A percentile compares a stretch with the other conserved stretches of the same genome.
phyloP scores from a whole-genome alignment of 2,329 filamentous ascomycete species.

The Calonectria honghensis region DNA sequence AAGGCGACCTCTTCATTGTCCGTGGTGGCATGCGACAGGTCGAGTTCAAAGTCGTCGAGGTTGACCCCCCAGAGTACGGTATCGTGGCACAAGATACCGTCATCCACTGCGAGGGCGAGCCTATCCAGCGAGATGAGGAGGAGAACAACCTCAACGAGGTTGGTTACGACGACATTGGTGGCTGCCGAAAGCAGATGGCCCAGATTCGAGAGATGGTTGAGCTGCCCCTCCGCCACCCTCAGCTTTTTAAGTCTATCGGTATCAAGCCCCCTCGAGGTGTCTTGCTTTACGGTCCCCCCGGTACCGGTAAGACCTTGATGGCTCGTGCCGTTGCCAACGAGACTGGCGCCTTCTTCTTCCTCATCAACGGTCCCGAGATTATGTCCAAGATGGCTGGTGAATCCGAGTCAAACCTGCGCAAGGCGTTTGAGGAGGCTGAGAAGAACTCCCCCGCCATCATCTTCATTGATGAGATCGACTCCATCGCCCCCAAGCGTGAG shows the following conservation, averaged over 20 bases:
- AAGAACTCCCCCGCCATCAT: slow-evolving; percentile 99
- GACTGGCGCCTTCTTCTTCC: slow-evolving; percentile 99
- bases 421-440: slow-evolving; percentile 99
- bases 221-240: slow-evolving; percentile 95
- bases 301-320: slow-evolving; percentile 99
- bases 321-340: slow-evolving; percentile 99
- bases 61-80: slow-evolving; percentile 98
- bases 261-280: slow-evolving; percentile 99
- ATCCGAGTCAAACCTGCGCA: slow-evolving; percentile 97
- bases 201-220: slow-evolving; percentile 99
- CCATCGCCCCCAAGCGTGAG: slow-evolving; percentile 99
- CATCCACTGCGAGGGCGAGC: slow-evolving; percentile 95
- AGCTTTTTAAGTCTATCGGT: slow-evolving; percentile 99
- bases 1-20: slow-evolving; percentile 98
- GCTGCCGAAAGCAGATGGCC: slow-evolving; percentile 99
- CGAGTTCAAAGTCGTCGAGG: slow-evolving; percentile 99
- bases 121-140: slow-evolving; percentile 97
- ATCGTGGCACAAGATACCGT: slow-evolving; percentile 99
- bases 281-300: slow-evolving; percentile 95
- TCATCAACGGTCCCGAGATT: slow-evolving; percentile 99
- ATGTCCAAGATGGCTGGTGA: slow-evolving; percentile 99
- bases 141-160: slow-evolving; percentile 99
- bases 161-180: slow-evolving; percentile 99
- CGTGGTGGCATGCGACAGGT: slow-evolving; percentile 99
- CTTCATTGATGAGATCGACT: slow-evolving; percentile 99